phyloP scores from a whole-genome alignment of 163 green algal genomes.

The Coccomyxa subellipsoidea region DNA sequence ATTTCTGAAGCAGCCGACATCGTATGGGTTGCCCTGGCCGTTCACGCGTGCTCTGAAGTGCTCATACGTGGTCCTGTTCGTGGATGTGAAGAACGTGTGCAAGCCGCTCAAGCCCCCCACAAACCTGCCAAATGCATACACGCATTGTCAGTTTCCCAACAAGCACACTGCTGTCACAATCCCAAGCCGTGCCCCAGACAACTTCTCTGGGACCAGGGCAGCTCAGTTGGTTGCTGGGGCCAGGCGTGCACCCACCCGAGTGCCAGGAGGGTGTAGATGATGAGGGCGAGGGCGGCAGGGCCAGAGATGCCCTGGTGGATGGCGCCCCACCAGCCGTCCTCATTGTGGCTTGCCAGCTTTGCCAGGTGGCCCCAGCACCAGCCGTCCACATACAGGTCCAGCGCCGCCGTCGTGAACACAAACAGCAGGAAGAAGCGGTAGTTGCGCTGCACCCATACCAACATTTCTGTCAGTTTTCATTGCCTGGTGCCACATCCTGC shows the following conservation, averaged over 20 bases:
- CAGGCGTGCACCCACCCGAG: not conserved
- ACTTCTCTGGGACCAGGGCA: no score
- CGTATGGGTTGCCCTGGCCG: conserved; percentile 68
- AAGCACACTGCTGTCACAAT: not conserved
- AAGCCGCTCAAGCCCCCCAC: conserved; percentile 84
- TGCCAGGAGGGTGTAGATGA: not conserved
- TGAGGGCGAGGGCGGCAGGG: not conserved
- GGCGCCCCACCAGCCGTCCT: not conserved
- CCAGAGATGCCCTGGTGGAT: not conserved
- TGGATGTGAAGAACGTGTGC: conserved; percentile 85
- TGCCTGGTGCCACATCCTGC: not conserved
- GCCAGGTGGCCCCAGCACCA: conserved; percentile 58
- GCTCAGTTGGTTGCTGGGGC: no score
- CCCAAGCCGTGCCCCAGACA: no score
- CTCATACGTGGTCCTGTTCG: conserved; percentile 97
- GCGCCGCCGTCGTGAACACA: conserved; percentile 75
- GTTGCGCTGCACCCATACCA: conserved; percentile 74
- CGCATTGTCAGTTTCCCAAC: not conserved
- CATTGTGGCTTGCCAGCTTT: not conserved
- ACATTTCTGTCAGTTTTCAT: not conserved
- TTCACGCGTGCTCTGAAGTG: conserved; percentile 75
- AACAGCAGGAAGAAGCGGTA: conserved; percentile 98
- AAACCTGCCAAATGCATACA: conserved; percentile 53
- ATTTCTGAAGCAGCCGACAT: conserved; percentile 56
- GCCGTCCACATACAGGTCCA: conserved; percentile 71